These are phyloP conservation scores for Diplotaxis tenuifolia DNA, from an alignment of 345 rosid genomes.

Conservation along the genomic window DNA sequence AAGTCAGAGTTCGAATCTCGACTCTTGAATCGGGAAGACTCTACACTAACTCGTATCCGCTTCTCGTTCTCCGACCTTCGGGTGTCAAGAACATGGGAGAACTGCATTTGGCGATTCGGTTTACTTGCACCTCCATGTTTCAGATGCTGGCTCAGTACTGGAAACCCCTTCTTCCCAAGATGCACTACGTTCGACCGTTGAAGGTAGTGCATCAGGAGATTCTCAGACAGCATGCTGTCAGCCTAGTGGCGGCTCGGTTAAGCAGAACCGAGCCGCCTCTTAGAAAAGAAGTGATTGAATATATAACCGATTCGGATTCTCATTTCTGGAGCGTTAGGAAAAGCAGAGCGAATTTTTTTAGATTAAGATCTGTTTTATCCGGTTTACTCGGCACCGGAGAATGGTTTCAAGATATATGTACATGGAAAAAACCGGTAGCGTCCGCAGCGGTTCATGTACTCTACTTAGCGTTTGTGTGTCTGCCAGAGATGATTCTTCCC, in stretches of 20 bases:
- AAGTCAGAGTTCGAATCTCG: conserved; percentile 77
- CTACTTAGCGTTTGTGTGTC: conserved; percentile 58
- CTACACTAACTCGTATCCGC: conserved; percentile 79
- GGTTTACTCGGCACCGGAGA: conserved; percentile 59
- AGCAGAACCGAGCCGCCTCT: conserved; percentile 89
- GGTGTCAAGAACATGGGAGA: conserved; percentile 98
- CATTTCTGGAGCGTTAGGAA: conserved; percentile 98
- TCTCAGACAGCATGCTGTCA: conserved; percentile 75
- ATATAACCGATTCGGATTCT: conserved; percentile 82
- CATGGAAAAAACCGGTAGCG: conserved; percentile 74
- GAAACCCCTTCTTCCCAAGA: conserved; percentile 76
- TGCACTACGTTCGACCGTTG: conserved; percentile 80
- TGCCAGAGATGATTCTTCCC: conserved; percentile 83
- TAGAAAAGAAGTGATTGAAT: conserved; percentile 76
- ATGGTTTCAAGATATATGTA: conserved; percentile 83
- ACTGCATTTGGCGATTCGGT: conserved; percentile 81
- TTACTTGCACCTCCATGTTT: conserved; percentile 59
- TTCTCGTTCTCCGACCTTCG: conserved; percentile 68
- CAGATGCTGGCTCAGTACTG: conserved; percentile 63
- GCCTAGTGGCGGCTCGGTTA: conserved; percentile 72
- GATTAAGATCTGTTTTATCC: conserved; percentile 62
- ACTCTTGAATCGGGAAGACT: conserved; percentile 79
- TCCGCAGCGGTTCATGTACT: conserved; percentile 63
- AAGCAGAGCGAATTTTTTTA: conserved; percentile 85
- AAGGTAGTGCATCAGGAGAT: conserved; percentile 71